Evolutionary conservation across 768 basidiomycete species (phyloP).

Genomic region (Lanmaoa pseudosensibilis): DNA sequence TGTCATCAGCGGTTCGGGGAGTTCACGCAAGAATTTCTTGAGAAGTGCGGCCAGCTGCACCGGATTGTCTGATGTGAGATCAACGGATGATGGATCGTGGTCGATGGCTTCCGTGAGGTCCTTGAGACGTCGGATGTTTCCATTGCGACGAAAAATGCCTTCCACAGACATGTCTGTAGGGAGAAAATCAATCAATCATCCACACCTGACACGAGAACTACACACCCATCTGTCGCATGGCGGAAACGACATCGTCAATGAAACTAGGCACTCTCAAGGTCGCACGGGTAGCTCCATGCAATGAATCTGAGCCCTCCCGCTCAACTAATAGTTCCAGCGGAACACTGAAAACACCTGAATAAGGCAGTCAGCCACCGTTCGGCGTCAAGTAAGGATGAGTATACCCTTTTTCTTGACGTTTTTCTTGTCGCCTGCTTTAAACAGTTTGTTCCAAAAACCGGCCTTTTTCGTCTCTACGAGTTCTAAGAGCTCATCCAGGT

Average conservation of each 20-base stretch:
- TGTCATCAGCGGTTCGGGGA: constrained; percentile 95
- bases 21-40: constrained; percentile 94
- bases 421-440: constrained; percentile 90
- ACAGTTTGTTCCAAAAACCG: constrained; percentile 94
- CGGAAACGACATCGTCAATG: constrained; percentile 96
- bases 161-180: constrained; percentile 94
- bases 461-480: constrained; percentile 90
- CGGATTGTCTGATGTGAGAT: constrained; percentile 91
- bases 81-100: constrained; percentile 89
- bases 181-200: constrained; percentile 2
- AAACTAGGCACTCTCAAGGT: constrained; percentile 92
- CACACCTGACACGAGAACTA: constrained; percentile 1
- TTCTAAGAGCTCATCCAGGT: constrained; percentile 91
- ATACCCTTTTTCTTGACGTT: constrained; percentile 84
- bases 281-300: constrained; percentile 83
- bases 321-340: constrained; percentile 93
- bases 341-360: constrained; percentile 85
- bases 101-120: constrained; percentile 92
- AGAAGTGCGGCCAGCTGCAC: constrained; percentile 95
- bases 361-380: constrained; percentile 9
- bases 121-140: constrained; percentile 91
- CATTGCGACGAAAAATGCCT: constrained; percentile 98
- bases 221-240: constrained; percentile 99
- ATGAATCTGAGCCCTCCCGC: constrained; percentile 91
- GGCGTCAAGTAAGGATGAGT: constrained; percentile 19